Evolutionary conservation across 495 filamentous ascomycete species (phyloP).

Genomic region (Lentithecium fluviatile): DNA sequence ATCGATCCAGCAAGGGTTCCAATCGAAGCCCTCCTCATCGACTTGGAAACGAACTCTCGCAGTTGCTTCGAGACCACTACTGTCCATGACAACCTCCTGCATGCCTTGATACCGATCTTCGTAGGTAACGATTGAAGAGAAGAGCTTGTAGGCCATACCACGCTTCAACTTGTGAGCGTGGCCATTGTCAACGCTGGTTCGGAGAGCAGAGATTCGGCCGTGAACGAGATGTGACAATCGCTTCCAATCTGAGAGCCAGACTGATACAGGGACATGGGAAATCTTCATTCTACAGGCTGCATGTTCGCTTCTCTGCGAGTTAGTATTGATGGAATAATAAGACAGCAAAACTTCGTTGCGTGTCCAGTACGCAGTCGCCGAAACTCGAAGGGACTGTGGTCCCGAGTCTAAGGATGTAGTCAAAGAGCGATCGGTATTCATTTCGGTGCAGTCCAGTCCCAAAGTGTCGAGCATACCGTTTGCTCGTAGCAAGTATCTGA

Average conservation of each 20-base stretch:
- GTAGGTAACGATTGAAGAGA: slow-evolving; percentile 70
- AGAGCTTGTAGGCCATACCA: slow-evolving; percentile 73
- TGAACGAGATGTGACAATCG: slow-evolving; percentile 48
- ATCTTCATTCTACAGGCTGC: too few species aligned
- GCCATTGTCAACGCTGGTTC: slow-evolving; percentile 34
- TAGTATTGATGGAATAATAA: too few species aligned
- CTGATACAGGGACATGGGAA: too few species aligned
- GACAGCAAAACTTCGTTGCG: too few species aligned
- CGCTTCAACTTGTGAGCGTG: slow-evolving; percentile 51
- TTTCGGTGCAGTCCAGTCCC: too few species aligned
- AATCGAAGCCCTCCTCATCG: slow-evolving; percentile 15
- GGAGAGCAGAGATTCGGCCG: slow-evolving; percentile 50
- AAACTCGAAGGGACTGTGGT: too few species aligned
- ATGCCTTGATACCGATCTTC: slow-evolving; percentile 66
- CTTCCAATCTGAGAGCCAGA: slow-evolving; percentile 46
- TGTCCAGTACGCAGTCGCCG: too few species aligned
- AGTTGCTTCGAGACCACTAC: slow-evolving; percentile 67
- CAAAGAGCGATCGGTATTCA: too few species aligned
- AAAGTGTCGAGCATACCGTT: slow-evolving; percentile 1
- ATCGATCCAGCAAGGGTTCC: slow-evolving; percentile 30
- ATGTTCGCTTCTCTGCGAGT: too few species aligned
- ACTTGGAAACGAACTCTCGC: slow-evolving; percentile 53
- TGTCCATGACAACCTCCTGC: slow-evolving; percentile 75
- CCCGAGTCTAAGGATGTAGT: too few species aligned
- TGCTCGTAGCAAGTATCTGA: slow-evolving; percentile 51